Evolutionary conservation across 352 stramenopile genomes (phyloP), one percentile per base, ranked within the genome.

Genomic region (Pythium myriotylum): DNA sequence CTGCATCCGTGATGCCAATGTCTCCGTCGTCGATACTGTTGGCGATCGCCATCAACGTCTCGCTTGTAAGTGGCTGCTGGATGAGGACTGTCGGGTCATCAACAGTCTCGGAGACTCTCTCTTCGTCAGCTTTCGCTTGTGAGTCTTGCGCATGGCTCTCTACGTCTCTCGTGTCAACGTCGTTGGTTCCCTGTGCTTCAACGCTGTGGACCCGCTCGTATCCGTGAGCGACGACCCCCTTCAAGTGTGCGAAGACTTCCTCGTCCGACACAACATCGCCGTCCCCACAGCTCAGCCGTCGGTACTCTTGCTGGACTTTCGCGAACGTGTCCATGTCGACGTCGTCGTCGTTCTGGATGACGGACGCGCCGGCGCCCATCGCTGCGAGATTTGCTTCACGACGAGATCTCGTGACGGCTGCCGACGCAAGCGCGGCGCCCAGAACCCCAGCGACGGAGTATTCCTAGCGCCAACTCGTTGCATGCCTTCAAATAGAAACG

Each of bases 351-450:
- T 13, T 24, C 39, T 43, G 55, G n/a, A 54, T 20, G 27, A 72
- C 59, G 35, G 65, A 72, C 54, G 65, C 65, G 27, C 53, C 49
- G n/a, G 65, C 46, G n/a, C 65, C 65, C 65, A 72, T 72, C 19
- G 48, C 17, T 50, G 33, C 35, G 41, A 24, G 17, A 7, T 19
- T 46, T 6, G 29, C 29, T 35, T 35, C 29, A 35, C 29, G 29
- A 35, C 5, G 29, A 35, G 29, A 35, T 35, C 29, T 35, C 5
- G 29, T 35, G 29, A 35, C 29, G 29, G n/a, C 29, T 5, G 5
- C 29, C 29, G 29, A 35, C 29, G 10, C 5, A 35, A 10, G n/a
- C 46, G 16, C 13, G 24, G 22, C 22, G 46, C 45, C 20, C 47
- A 54, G 47, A 54, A 54, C 47, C 10, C 4, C 45, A 51, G 45